Evolutionary conservation across 768 basidiomycete genomes (phyloP).

Genomic region (Boletus reticulatus): DNA sequence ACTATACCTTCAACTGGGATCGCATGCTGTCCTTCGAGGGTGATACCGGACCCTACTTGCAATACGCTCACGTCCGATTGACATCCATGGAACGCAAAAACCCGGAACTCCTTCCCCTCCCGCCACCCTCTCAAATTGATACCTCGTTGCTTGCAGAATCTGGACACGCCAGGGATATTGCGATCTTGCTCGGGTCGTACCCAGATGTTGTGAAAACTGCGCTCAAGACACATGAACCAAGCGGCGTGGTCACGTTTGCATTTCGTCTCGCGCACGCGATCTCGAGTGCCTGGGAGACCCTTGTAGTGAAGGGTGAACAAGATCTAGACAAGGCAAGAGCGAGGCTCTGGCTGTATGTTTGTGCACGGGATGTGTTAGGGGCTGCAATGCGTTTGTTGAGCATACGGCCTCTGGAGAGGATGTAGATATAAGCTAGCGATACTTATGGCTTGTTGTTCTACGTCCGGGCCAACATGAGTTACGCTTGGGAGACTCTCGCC

Average conservation of each 20-base stretch:
- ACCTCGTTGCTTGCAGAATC: slow-evolving; percentile 65
- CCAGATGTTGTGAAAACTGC: slow-evolving; percentile 90
- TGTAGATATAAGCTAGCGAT: slow-evolving; percentile 45
- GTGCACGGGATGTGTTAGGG: slow-evolving; percentile 86
- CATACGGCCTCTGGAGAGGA: slow-evolving; percentile 86
- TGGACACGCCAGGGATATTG: slow-evolving; percentile 76
- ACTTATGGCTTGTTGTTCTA: too few species aligned
- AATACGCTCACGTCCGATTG: slow-evolving; percentile 94
- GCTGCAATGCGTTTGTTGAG: slow-evolving; percentile 86
- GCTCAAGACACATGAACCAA: slow-evolving; percentile 82
- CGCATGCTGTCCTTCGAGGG: slow-evolving; percentile 96
- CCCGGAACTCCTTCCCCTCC: slow-evolving; percentile 79
- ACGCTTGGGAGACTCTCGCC: not conserved
- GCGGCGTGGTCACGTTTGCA: slow-evolving; percentile 86
- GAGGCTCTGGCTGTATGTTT: slow-evolving; percentile 84
- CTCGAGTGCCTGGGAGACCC: slow-evolving; percentile 87
- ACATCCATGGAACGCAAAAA: slow-evolving; percentile 91
- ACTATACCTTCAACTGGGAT: slow-evolving; percentile 94
- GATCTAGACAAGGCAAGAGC: slow-evolving; percentile 78
- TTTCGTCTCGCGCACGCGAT: slow-evolving; percentile 88
- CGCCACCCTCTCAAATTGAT: slow-evolving; percentile 64
- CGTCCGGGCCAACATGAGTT: not conserved
- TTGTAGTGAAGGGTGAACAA: slow-evolving; percentile 80
- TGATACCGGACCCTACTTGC: slow-evolving; percentile 93
- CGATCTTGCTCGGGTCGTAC: slow-evolving; percentile 84